Base-by-base conservation (phyloP, 805 yeast genomes). In the Saccharomycopsis lassenensis region DNA sequence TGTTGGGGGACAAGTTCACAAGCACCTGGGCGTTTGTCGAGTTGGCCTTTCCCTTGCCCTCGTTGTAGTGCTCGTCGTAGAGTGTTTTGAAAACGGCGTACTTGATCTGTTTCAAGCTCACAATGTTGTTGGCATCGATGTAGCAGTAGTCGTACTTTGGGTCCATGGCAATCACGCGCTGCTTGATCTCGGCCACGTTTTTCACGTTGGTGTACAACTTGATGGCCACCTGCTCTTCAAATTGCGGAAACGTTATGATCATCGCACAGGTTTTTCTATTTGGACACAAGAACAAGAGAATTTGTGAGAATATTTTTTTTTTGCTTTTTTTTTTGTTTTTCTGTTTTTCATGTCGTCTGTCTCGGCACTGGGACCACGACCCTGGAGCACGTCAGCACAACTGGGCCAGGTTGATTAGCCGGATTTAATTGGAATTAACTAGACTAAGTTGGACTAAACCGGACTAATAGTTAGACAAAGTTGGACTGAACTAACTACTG, bases 1-100 rank as follows among this genome's bases (percentile, higher is more conserved):
- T 33, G 19, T 26, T 35, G 8, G 46, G 43, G 18, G 46, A 42
- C 18, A 42, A 24, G 18, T 36, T 39, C 21, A 42, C 27, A n/a
- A 39, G 21, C 15, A 42, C 24, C 25, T 42, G 43, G 12, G 46
- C 28, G 31, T 42, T 11, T 5, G 39, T 8, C 5, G 37, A 24
- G n/a, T 36, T 42, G 15, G 43, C 24, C 14, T 19, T 29, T 15
- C 29, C 27, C 19, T 24, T 26, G 4, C 20, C 33, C 25, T 26
- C 15, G n/a, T 31, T 28, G 27, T 19, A 36, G 10, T 31, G 20
- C 10, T 30, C 27, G 15, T 25, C 32, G 11, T 24, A 26, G 10
- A 42, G 25, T 8, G 46, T 36, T 17, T 42, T 42, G 20, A n/a
- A 24, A 3, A 42, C 20, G 3, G 46, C 37, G 18, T 34, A 14